Conservation (phyloP, 257 asterid genomes). For the Jasminum sambac region DNA sequence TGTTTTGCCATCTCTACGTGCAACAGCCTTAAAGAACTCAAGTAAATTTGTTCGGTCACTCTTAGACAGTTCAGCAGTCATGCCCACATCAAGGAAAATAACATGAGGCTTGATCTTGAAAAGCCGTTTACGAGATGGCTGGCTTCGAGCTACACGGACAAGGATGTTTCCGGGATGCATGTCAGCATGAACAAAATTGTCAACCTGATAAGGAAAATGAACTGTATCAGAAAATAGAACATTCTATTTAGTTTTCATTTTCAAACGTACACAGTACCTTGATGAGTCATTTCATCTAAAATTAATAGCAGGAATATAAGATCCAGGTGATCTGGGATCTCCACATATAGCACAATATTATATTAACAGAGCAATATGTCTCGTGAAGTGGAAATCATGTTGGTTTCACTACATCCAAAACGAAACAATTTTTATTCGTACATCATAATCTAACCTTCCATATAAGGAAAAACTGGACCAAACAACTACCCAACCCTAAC, state of each 20-base stretch:
- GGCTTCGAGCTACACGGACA: constrained; percentile 53
- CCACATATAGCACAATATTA: neutral
- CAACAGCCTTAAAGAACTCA: constrained; percentile 75
- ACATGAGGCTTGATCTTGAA: constrained; percentile 74
- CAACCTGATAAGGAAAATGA: constrained; percentile 53
- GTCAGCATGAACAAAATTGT: constrained; percentile 83
- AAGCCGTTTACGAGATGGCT: constrained; percentile 52
- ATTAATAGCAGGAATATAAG: neutral
- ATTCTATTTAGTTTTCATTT: neutral
- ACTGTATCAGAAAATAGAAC: constrained; percentile 16
- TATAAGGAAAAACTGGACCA: neutral
- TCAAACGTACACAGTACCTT: neutral
- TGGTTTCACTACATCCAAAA: neutral
- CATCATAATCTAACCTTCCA: neutral
- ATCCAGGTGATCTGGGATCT: neutral
- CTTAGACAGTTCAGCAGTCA: constrained; percentile 85
- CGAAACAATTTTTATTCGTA: neutral
- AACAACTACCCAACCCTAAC: neutral
- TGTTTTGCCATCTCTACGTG: constrained; percentile 70
- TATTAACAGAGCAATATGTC: neutral
- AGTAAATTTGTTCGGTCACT: constrained; percentile 53
- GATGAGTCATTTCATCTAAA: neutral
- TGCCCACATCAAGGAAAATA: constrained; percentile 76
- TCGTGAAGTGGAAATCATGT: neutral
- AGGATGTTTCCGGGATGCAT: constrained; percentile 93